Base-by-base conservation (phyloP, 106 monocot genomes). In the Alisma plantagoaquatica region DNA sequence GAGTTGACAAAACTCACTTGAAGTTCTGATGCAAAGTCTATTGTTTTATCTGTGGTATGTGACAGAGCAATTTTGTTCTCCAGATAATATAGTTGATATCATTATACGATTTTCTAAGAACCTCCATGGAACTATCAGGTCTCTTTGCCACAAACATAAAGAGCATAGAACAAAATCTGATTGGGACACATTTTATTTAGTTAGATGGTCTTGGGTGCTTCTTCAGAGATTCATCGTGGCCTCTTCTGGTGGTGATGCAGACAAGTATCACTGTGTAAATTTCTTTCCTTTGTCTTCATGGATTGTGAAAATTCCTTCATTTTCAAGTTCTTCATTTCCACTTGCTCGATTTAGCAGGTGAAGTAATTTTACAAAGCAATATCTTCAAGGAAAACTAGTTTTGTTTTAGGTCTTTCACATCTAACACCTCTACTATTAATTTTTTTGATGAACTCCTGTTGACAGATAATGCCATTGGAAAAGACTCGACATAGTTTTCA, bases 1-100 rank as follows among this genome's bases (percentile, higher is more conserved):
- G 33, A 77, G 78, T 54, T 70, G 76, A 20, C 75, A 80, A 12
- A 72, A 43, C 3, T 71, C 70, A 48, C 81, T 78, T 65, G 89
- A 96, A 78, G 74, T 84, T 66, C 84, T 96, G 27, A 46, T 96
- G 23, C 96, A 85, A 49, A 82, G 75, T 57, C 69, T 96, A 10
- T 55, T 84, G 27, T 89, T 96, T 60, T 53, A 89, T 55, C 67
- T 96, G 65, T 68, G 77, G 11, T 89, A 72, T 55, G 84, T 84
- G 35, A 89, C 89, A 25, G 70, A 81, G 51, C 59, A 84, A 46
- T 76, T 54, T 57, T 96, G 81, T 33, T 41, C 66, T 51, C 73
- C 84, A 20, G 84, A 76, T 46, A 41, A 63, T 63, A 62, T 96
- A 48, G 74, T 96, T 65, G 71, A 89, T 43, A 61, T 96, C 53